Evolutionary conservation across 768 basidiomycete species (phyloP), one percentile per base, ranked within the genome.

Genomic region (Hortiboletus flavorubellus): DNA sequence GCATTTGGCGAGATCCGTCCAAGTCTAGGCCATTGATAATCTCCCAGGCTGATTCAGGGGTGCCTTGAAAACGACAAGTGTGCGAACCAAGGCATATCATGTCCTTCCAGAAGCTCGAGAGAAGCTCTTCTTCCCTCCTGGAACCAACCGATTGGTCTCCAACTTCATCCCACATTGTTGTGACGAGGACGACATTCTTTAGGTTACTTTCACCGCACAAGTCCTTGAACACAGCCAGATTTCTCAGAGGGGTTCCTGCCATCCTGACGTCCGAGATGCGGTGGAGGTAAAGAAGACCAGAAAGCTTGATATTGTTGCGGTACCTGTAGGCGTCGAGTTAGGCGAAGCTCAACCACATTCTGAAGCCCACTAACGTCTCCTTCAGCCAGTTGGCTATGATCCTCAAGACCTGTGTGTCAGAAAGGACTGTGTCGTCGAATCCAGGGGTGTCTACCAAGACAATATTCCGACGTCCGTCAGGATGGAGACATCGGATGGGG

Each of bases 161-260:
- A 2, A 53, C 38, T 26, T 61, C 47, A 14, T 62, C 61, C 61
- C 61, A 62, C 61, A 62, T 63, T 8, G 62, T 63, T 1, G 62
- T 60, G 30, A 64, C 62, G 16, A 63, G 55, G 41, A 60, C 16
- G 2, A 64, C 46, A 16, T 58, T 64, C 53, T 54, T 60, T 23
- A 63, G 10, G 42, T 43, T 56, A 2, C 9, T 11, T 0, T 53
- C 21, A 11, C 61, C 61, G 10, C 61, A 63, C 38, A 63, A 26
- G 10, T 49, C 51, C 15, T 26, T 49, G 40, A 61, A 59, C 21
- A 61, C 54, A 1, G 31, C 10, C 8, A 61, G 23, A 39, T 53
- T 63, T 41, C 49, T 51, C 31, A 47, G 29, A 42, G 62, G 46
- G 4, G 54, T 53, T 38, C 61, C 61, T 15, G 35, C 34, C 31